Evolutionary conservation across 257 asterid species (phyloP), one percentile per base, ranked within the genome.

Genomic region (Cynanchum wilfordii): DNA sequence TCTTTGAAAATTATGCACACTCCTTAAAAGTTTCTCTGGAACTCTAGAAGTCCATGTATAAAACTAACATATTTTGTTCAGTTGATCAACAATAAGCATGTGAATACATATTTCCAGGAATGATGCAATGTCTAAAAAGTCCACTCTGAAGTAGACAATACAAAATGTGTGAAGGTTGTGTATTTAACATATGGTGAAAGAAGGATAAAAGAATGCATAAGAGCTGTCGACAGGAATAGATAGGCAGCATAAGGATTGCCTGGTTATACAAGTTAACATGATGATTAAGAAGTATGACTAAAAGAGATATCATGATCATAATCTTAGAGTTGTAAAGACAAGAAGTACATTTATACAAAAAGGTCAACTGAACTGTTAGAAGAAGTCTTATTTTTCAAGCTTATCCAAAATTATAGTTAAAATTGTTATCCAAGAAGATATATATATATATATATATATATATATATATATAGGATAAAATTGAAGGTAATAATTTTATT

Each of bases 381-480:
- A n/a, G 62, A 56, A 56, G 30, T 22, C 3, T 56, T 22, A n/a
- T 7, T 56, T 56, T 56, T 10, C 30, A n/a, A 56, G 5, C 6
- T 8, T 22, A 22, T 56, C 13, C 44, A 62, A 17, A 30, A 16
- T 33, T 62, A 17, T 16, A 62, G 68, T 17, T 9, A 33, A 33
- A 62, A 44, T 62, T 59, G 38, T 42, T 22, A 44, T 66, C 36
- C 55, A 66, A 38, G 70, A 66, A 38, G 54, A 66, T 42, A 67
- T 42, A 67, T n/a, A n/a, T n/a, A n/a, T n/a, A n/a, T n/a, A n/a
- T n/a, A n/a, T n/a, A n/a, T n/a, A n/a, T n/a, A n/a, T 11, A 45
- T 45, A 22, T n/a, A 66, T 42, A 67, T 42, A 67, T 11, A 45
- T 45, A 22, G 57, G 11, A 15, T 45, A 45, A 45, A 7, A 60